Conservation (phyloP, 1,284 basidiomycete genomes). For the Kalmanozyma brasiliensis region DNA sequence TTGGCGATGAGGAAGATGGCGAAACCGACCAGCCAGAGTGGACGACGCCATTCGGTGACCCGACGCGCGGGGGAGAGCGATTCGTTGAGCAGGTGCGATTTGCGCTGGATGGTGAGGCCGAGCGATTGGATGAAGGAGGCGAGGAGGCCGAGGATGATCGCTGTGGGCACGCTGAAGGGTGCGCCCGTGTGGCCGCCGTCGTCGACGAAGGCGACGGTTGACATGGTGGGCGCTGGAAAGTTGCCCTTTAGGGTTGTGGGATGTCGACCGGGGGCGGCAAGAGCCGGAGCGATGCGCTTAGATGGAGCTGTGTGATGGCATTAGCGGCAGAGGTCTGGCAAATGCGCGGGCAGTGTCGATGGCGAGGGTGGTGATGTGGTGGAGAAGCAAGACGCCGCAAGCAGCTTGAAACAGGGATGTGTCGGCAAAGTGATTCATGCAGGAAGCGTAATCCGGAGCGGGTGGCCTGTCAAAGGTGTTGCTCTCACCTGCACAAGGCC, state of each 20-base stretch:
- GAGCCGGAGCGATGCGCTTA: slow-evolving; percentile 5
- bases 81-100: slow-evolving; percentile 90
- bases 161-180: slow-evolving; percentile 51
- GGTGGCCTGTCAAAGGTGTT: slow-evolving; percentile 6
- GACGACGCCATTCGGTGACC: slow-evolving; percentile 58
- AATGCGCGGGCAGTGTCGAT: not conserved
- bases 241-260: no score
- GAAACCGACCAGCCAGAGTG: slow-evolving; percentile 74
- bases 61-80: slow-evolving; percentile 72
- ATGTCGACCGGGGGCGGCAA: not conserved
- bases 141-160: slow-evolving; percentile 76
- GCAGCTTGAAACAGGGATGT: no score
- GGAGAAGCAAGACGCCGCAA: not conserved
- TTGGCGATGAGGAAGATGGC: slow-evolving; percentile 77
- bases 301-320: slow-evolving; percentile 1
- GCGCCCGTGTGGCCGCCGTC: slow-evolving; percentile 18
- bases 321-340: not conserved
- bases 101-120: slow-evolving; percentile 90
- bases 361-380: not conserved
- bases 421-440: slow-evolving; percentile 5
- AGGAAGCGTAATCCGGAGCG: slow-evolving; percentile 6
- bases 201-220: not conserved
- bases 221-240: slow-evolving; percentile 9
- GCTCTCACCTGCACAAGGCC: slow-evolving; percentile 19
- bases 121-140: slow-evolving; percentile 90